Percentiles rank a stretch among this genome's conserved stretches.
Evolutionary conservation across 306 rosid species (phyloP).

Genomic region (Acacia melanoxylon): DNA sequence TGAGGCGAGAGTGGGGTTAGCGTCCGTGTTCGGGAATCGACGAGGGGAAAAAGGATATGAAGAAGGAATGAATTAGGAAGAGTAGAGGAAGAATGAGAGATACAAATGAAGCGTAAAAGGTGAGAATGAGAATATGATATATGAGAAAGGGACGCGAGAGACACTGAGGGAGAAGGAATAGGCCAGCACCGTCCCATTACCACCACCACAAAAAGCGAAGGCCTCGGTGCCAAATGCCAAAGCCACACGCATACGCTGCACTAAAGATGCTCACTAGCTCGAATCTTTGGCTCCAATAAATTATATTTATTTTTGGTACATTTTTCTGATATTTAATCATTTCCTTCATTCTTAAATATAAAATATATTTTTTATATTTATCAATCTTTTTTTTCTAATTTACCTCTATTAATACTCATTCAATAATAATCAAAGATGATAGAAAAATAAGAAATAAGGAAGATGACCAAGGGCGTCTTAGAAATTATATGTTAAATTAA

Average conservation of each 20-base stretch:
- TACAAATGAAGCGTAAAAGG: not conserved
- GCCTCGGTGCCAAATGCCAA: not conserved
- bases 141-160: not conserved
- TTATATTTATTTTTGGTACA: too few species aligned
- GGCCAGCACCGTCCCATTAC: not conserved
- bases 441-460: too few species aligned
- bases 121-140: not conserved
- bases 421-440: too few species aligned
- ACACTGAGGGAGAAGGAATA: not conserved
- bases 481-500: too few species aligned
- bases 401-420: rapidly evolving
- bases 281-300: not conserved
- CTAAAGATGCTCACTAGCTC: too few species aligned
- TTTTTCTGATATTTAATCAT: too few species aligned
- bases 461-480: too few species aligned
- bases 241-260: not conserved
- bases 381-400: too few species aligned
- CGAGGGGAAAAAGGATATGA: not conserved
- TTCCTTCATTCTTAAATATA: too few species aligned
- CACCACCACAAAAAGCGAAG: slow-evolving; percentile 10
- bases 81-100: slow-evolving; percentile 7
- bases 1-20: not conserved
- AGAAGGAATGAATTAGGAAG: slow-evolving; percentile 13
- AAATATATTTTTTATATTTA: too few species aligned
- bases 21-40: slow-evolving; percentile 19